These are phyloP conservation scores for Ananas comosus DNA, from an alignment of 176 grass and related monocot genomes.

Conservation along the genomic window DNA sequence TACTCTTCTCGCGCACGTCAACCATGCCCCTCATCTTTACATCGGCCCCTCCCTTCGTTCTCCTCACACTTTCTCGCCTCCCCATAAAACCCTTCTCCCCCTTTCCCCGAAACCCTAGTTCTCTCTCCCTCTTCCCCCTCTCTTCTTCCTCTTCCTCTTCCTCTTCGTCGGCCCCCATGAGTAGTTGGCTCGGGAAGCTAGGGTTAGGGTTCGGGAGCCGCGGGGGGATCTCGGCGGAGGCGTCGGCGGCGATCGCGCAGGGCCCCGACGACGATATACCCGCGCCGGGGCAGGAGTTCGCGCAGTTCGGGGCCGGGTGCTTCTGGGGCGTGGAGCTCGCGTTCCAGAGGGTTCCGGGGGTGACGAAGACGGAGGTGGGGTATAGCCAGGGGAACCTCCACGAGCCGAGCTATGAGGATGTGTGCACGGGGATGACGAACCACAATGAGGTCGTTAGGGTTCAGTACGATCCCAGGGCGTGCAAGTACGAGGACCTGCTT, in stretches of 20 bases:
- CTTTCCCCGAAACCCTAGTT: not conserved
- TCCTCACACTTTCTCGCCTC: conserved; percentile 23
- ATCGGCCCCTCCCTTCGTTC: conserved; percentile 25
- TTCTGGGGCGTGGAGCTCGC: conserved; percentile 96
- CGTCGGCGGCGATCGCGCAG: conserved; percentile 78
- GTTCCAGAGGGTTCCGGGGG: conserved; percentile 87
- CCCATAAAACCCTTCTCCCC: not conserved
- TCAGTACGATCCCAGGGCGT: conserved; percentile 62
- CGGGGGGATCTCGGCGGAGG: conserved; percentile 32
- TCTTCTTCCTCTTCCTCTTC: conserved; percentile 12
- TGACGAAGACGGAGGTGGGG: conserved; percentile 75
- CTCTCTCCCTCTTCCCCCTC: conserved; percentile 12
- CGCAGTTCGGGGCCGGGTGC: conserved; percentile 90
- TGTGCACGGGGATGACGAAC: conserved; percentile 72
- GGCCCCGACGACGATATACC: conserved; percentile 75
- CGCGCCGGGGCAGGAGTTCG: conserved; percentile 62
- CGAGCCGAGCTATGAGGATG: conserved; percentile 83
- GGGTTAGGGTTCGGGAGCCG: conserved; percentile 65
- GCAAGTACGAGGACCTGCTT: conserved; percentile 85
- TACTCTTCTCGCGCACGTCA: conserved; percentile 36
- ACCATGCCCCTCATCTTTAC: conserved; percentile 56
- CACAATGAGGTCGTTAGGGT: conserved; percentile 91
- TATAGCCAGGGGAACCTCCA: conserved; percentile 90
- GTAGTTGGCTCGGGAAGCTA: conserved; percentile 97
- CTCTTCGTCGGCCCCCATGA: conserved; percentile 22